A percentile compares a stretch with the other conserved stretches of the same genome.
These are phyloP conservation scores for Tephrocybe sp. DNA, from an alignment of 768 basidiomycete species.

Conservation along the genomic window DNA sequence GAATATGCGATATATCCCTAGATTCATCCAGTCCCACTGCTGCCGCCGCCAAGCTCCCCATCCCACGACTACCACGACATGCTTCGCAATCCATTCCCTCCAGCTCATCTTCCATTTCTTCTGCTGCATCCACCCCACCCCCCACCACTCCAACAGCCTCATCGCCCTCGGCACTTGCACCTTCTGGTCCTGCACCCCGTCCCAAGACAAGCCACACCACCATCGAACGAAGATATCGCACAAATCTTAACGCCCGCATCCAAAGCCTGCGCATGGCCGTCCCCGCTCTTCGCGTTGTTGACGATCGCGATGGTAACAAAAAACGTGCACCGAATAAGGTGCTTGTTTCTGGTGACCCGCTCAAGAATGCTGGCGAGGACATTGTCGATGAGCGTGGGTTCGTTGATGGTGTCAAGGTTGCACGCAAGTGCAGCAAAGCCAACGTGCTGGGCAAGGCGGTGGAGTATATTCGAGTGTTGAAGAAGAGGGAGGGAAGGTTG, in stretches of 20 bases:
- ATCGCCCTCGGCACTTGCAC: conserved; percentile 13
- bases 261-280: conserved; percentile 78
- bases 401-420: conserved; percentile 90
- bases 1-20: conserved; percentile 4
- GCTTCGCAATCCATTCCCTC: conserved; percentile 22
- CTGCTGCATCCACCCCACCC: conserved; percentile 42
- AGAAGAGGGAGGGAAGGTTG: conserved; percentile 70
- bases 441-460: conserved; percentile 88
- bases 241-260: conserved; percentile 85
- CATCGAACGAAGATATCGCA: conserved; percentile 85
- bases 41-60: conserved; percentile 32
- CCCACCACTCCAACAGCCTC: conserved; percentile 34
- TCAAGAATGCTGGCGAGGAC: conserved; percentile 42
- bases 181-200: conserved; percentile 14
- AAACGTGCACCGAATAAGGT: conserved; percentile 48
- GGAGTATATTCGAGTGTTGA: conserved; percentile 88
- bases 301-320: conserved; percentile 52
- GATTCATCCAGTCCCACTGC: conserved; percentile 18
- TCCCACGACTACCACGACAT: conserved; percentile 33
- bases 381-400: conserved; percentile 81
- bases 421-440: conserved; percentile 87
- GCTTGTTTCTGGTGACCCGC: conserved; percentile 25
- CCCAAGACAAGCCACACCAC: conserved; percentile 91
- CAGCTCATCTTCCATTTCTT: conserved; percentile 28
- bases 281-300: conserved; percentile 78